Base-by-base conservation (phyloP, 768 basidiomycete species). In the Rhodotorula graminis region DNA sequence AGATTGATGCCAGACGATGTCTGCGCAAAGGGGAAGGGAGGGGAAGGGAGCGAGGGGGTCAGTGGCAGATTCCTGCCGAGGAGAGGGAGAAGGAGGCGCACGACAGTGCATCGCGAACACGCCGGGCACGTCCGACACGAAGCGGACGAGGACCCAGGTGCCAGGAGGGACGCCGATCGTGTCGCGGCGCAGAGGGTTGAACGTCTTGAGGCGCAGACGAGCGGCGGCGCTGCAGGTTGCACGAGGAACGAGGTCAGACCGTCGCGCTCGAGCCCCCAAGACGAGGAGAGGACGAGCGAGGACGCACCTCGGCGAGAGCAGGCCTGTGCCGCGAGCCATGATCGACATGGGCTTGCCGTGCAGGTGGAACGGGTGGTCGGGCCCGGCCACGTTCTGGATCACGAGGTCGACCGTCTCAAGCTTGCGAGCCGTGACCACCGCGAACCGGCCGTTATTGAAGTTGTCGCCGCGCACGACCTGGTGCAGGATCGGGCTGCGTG, bases 161-260 rank as follows among this genome's bases (percentile, higher is more conserved):
- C 69, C 69, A 7, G 57, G 47, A 15, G 69, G 16, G 4, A 70
- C 62, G 23, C 27, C 44, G 56, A 64, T 29, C 19, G 62, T 63
- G 69, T 70, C 69, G 33, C 69, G 62, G n/a, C 69, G 69, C 12
- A 70, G 23, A 0, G 69, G 69, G 57, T 70, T 70, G 19, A 37
- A 52, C 23, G 47, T 49, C 57, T 64, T 46, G 62, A 50, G 29
- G 6, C 15, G 16, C 9, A 62, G 59, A 0, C 14, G 15, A 11
- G 52, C 40, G 52, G 53, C 52, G 2, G 27, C 29, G 1, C 67
- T 62, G 61, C 37, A 7, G 49, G 37, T 37, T 9, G 37, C n/a
- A n/a, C n/a, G n/a, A n/a, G n/a, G n/a, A n/a, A n/a, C n/a, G n/a
- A n/a, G n/a, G n/a, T n/a, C n/a, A n/a, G n/a, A n/a, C n/a, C n/a